Evolutionary conservation across 2,329 filamentous ascomycete species (phyloP), one percentile per base, ranked within the genome.

Genomic region (Verticillium longisporum): DNA sequence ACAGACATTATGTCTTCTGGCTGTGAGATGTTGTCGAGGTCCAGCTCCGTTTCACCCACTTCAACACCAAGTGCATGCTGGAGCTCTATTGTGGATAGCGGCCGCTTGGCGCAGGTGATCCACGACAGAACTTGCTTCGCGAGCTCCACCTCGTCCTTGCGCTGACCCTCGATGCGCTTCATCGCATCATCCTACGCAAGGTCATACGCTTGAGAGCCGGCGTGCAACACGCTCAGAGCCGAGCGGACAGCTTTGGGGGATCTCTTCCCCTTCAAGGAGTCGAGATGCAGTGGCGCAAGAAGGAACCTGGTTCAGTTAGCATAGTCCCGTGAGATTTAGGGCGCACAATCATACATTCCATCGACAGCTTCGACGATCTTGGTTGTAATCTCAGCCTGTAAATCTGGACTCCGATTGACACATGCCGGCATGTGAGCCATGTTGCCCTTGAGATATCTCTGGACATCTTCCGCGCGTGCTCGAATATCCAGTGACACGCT

Each of bases 41-140:
- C 71, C 26, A 79, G 60, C 2, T 68, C 62, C 0, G 57, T 1
- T 3, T 66, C 54, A 0, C 64, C 71, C 3, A 61, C 1, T 55
- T 77, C 71, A 0, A 77, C 67, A 0, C 74, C 78, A 21, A 83
- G 69, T 0, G 77, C 78, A 64, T 80, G 71, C 58, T 71, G 71
- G 6, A 82, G 71, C 62, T 81, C 77, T 1, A 18, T 0, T 1
- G 60, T 66, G 1, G 63, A 71, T 0, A 81, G 61, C 0, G 66
- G 72, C 56, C 72, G 69, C 56, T 67, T 72, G 2, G 75, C 70
- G 38, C 61, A 76, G 1, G 68, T 70, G 14, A 81, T 73, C 79
- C 77, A 82, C 0, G 68, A 68, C 0, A 82, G 60, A 2, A 71
- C 68, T 18, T 74, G 60, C 6, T 70, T 75, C 0, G 80, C 80